Base-by-base conservation (phyloP, 805 yeast genomes). In the Wickerhamomyces ciferrii region DNA sequence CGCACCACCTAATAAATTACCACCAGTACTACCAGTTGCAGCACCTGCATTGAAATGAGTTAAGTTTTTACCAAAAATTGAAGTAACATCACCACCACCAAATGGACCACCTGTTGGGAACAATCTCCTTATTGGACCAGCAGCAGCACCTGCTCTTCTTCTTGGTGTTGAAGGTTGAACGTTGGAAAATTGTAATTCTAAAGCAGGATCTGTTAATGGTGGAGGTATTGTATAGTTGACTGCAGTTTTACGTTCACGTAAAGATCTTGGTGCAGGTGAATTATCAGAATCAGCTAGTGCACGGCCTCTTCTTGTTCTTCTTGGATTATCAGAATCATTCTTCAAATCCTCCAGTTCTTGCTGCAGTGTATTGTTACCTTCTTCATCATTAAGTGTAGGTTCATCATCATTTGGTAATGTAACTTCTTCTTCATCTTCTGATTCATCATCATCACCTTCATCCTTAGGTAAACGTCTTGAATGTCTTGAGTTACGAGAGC, bases 31-130 rank as follows among this genome's bases (percentile, higher is more conserved):
- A 40, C 43, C 43, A 7, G 31, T 27, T 4, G 31, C 4, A 27
- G 31, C 35, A 14, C 35, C 35, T 4, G 37, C n/a, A 21, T 34
- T 17, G 21, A 34, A 59, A 31, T 66, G 63, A 5, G 87, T 81
- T 21, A 74, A 70, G 48, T 80, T 79, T 41, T 78, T 75, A 6
- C 94, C 91, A 64, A 90, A 89, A 27, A 92, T 69, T 0, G 97
- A 84, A 8, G 83, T 76, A 1, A 89, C 96, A 61, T 92, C 97
- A 50, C 92, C 84, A 20, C 99, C 99, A 25, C 99, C 99, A 71
- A 92, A 92, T 2, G 99, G 99, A 0, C 99, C 99, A 15, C 90
- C 89, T 0, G 97, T 92, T 7, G 97, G 96, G 59, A 87, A 91
- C 35, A 94, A 68, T 37, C 96, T 76, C 58, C 90, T 76, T 37